Evolutionary conservation across 805 yeast genomes (phyloP).

Genomic region (Cyberlindnera nakhonratchasimensis): DNA sequence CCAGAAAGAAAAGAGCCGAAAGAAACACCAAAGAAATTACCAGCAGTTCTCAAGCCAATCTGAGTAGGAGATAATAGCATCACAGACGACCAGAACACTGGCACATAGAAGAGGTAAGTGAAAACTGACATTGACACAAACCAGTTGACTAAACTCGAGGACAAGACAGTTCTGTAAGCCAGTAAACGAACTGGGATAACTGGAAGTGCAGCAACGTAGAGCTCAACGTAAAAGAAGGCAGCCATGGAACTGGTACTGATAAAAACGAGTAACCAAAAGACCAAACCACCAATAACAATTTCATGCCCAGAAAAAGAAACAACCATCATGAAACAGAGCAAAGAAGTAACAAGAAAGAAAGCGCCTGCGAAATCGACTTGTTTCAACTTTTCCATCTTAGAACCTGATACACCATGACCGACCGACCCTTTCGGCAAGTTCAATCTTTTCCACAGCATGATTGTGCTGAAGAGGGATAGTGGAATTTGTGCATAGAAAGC

Average conservation of each 20-base stretch:
- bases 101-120: constrained; percentile 63
- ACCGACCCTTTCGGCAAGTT: constrained; percentile 46
- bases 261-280: constrained; percentile 35
- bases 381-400: constrained; percentile 42
- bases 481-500: constrained; percentile 55
- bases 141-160: constrained; percentile 65
- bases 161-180: constrained; percentile 53
- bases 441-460: constrained; percentile 36
- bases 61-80: constrained; percentile 49
- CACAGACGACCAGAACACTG: constrained; percentile 61
- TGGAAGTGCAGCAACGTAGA: constrained; percentile 48
- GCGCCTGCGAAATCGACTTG: constrained; percentile 71
- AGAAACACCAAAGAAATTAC: constrained; percentile 67
- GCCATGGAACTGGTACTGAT: constrained; percentile 33
- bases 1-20: constrained; percentile 68
- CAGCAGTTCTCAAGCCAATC: constrained; percentile 51
- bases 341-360: constrained; percentile 50
- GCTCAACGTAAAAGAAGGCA: constrained; percentile 44
- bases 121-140: constrained; percentile 65
- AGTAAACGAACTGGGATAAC: constrained; percentile 58
- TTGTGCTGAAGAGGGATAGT: constrained; percentile 41
- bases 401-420: constrained; percentile 48
- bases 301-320: constrained; percentile 65
- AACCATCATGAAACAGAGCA: constrained; percentile 57
- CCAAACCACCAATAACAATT: constrained; percentile 42